Evolutionary conservation across 192 early-diverging fungal genomes (phyloP).

Genomic region (Phycomyces nitens): DNA sequence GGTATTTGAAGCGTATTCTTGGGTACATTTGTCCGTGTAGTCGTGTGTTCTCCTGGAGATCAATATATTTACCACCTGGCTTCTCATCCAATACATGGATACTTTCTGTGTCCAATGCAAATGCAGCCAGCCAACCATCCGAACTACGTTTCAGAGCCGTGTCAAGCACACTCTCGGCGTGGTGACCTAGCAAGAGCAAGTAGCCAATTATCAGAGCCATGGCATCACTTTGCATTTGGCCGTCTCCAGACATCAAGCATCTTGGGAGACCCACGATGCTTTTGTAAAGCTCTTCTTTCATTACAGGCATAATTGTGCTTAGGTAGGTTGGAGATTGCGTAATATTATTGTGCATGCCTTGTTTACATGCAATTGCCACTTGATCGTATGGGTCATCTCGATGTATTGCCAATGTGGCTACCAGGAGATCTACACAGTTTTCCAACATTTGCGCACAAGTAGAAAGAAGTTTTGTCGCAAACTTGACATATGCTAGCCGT

Average conservation of each 20-base stretch:
- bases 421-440: conserved; percentile 21
- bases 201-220: conserved; percentile 32
- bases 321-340: conserved; percentile 1
- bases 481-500: conserved; percentile 34
- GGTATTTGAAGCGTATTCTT: conserved; percentile 28
- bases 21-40: conserved; percentile 17
- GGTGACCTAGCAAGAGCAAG: conserved; percentile 21
- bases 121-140: conserved; percentile 33
- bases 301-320: conserved; percentile 23
- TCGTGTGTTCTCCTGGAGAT: conserved; percentile 1
- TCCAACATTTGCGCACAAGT: conserved; percentile 33
- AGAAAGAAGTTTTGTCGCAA: conserved; percentile 30
- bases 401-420: conserved; percentile 38
- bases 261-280: conserved; percentile 33
- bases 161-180: conserved; percentile 32
- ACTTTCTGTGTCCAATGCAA: conserved; percentile 36
- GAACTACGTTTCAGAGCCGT: conserved; percentile 19
- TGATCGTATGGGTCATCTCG: conserved; percentile 33
- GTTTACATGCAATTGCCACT: conserved; percentile 24
- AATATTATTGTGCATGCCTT: conserved; percentile 20
- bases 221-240: conserved; percentile 31
- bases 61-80: conserved; percentile 10
- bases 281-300: conserved; percentile 37
- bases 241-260: conserved; percentile 32
- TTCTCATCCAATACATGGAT: conserved; percentile 32